Base-by-base conservation (phyloP, 495 filamentous ascomycete species). In the Tirmania nivea region DNA sequence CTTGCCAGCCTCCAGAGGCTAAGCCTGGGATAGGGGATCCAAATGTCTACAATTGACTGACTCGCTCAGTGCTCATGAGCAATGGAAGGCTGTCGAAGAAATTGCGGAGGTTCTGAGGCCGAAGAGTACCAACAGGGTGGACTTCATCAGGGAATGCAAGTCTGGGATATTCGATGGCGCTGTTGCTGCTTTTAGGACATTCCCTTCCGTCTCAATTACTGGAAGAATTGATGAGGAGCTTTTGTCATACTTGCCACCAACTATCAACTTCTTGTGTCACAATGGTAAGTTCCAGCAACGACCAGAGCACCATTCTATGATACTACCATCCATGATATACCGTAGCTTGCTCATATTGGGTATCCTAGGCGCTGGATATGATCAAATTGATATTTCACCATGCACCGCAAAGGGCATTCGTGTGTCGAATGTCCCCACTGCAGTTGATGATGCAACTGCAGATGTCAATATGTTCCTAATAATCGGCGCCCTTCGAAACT, bases 361-460 rank as follows among this genome's bases (percentile, higher is more conserved):
- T 14, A 47, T 19, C 7, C 7, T 25, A 50, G 48, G 48, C 11
- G 48, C 48, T 50, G 48, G 48, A 12, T 50, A 50, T 21, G 48
- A 50, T 50, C 48, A 50, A 31, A 31, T 50, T 5, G 48, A 50
- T 31, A 50, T 50, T 31, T 1, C 48, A 25, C 21, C 48, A 19
- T 47, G 42, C 42, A 31, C 74, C 14, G 70, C 71, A 1, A 74
- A 73, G 53, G 68, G 64, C 34, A 75, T 94, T 54, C 72, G 69
- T 17, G 80, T 93, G 36, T 84, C 81, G 50, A 89, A 94, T 65
- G 77, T 78, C n/a, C 86, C 84, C 51, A 79, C 75, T 0, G 80
- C 81, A 16, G 82, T 86, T 37, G 77, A 89, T 59, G 83, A 86
- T 59, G 78, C 86, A 20, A 89, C 84, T 0, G 84, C 85, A 35